Conservation (phyloP, 768 basidiomycete genomes). For the Lactifluus piperatus region DNA sequence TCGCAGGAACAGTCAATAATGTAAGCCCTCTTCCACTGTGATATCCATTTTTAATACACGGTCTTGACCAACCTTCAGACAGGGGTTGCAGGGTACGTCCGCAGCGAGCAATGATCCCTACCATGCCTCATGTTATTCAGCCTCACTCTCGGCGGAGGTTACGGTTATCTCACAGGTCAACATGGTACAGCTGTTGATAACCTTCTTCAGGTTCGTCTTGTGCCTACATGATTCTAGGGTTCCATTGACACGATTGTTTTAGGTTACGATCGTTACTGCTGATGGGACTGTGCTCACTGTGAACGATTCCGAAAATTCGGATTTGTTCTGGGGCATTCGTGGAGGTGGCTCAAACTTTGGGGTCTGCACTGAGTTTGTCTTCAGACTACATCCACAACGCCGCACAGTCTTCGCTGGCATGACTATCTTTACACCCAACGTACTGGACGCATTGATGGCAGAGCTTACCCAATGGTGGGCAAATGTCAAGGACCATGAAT, state of each 20-base stretch:
- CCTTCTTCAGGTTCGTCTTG: conserved; percentile 27
- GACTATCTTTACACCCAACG: conserved; percentile 28
- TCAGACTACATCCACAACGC: conserved; percentile 41
- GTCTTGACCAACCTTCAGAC: conserved; percentile 27
- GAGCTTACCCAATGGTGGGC: conserved; percentile 31
- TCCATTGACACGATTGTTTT: not conserved
- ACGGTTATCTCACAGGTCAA: conserved; percentile 39
- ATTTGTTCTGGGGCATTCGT: conserved; percentile 47
- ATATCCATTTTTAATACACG: too few species aligned
- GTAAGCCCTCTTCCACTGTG: conserved; percentile 25
- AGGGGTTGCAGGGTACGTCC: conserved; percentile 40
- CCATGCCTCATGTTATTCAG: conserved; percentile 22
- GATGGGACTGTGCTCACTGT: conserved; percentile 33
- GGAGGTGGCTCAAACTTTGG: conserved; percentile 50
- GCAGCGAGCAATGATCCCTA: not conserved
- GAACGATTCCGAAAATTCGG: conserved; percentile 26
- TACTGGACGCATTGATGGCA: conserved; percentile 23
- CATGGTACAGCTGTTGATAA: conserved; percentile 42
- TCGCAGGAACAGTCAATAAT: conserved; percentile 42
- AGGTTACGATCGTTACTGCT: conserved; percentile 40
- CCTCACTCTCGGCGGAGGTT: conserved; percentile 46
- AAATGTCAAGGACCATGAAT: conserved; percentile 32
- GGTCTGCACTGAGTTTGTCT: conserved; percentile 43
- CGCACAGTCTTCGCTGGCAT: conserved; percentile 38
- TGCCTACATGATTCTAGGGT: conserved; percentile 20